Conservation (phyloP, 2,329 filamentous ascomycete species). For the Clarireedia monteithiana region DNA sequence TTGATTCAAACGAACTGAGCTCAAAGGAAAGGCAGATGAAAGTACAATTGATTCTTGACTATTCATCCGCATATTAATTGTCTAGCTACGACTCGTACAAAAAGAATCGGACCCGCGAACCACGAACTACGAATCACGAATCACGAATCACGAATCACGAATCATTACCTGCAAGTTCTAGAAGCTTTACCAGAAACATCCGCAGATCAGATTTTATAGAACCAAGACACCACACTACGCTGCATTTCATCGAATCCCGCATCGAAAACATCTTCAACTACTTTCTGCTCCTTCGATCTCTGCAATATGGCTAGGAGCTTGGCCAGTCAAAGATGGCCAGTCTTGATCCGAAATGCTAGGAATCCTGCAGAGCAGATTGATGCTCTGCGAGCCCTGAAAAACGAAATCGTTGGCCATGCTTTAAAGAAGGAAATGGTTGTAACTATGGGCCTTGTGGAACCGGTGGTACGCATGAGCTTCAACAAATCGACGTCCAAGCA, state of each 20-base stretch:
- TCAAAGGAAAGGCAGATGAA: too few relatives aligned
- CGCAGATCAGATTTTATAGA: not conserved
- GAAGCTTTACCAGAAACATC: too few relatives aligned
- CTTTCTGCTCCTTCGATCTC: not conserved
- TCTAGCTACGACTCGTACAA: too few relatives aligned
- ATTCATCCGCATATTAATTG: too few relatives aligned
- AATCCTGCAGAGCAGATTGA: slow-evolving; percentile 44
- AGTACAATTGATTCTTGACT: too few relatives aligned
- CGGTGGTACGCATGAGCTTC: slow-evolving; percentile 46
- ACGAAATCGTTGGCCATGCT: slow-evolving; percentile 80
- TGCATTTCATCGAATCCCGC: not conserved
- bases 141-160: too few relatives aligned
- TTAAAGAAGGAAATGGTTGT: slow-evolving; percentile 80
- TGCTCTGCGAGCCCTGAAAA: slow-evolving; percentile 70
- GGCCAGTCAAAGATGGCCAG: slow-evolving; percentile 34
- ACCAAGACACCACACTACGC: not conserved
- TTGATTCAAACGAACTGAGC: too few relatives aligned
- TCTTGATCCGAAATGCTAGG: slow-evolving; percentile 48
- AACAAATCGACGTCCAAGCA: slow-evolving; percentile 33
- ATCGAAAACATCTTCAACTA: not conserved
- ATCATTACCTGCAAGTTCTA: too few relatives aligned
- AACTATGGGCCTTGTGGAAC: slow-evolving; percentile 57
- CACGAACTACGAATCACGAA: too few relatives aligned
- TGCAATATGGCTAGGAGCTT: slow-evolving; percentile 6
- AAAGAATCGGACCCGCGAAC: too few relatives aligned